Evolutionary conservation across 257 asterid species (phyloP).

Genomic region (Nicotiana attenuata): DNA sequence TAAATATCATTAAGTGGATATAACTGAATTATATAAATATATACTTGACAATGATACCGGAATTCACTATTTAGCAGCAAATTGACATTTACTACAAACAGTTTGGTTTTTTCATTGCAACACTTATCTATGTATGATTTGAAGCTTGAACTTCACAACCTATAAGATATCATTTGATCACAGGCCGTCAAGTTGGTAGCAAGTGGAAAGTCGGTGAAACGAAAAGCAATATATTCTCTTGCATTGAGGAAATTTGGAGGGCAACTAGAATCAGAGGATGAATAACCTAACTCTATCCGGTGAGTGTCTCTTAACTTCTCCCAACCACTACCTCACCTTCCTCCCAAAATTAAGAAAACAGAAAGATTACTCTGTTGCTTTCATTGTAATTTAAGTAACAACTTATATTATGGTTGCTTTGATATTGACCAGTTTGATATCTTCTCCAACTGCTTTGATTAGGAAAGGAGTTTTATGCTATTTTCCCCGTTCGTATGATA

Average conservation of each 20-base stretch:
- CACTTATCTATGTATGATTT: background rate
- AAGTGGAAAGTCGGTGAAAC: slow-evolving; percentile 57
- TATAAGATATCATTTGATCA: slow-evolving; percentile 11
- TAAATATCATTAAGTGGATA: background rate
- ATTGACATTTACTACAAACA: slow-evolving; percentile 14
- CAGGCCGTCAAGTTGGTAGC: slow-evolving; percentile 97
- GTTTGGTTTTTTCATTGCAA: background rate
- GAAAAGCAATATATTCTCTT: slow-evolving; percentile 45
- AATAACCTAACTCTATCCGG: slow-evolving; percentile 11
- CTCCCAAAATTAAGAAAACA: slow-evolving; percentile 1
- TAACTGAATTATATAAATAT: background rate
- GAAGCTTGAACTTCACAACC: background rate
- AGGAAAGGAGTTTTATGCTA: background rate
- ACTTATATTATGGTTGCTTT: background rate
- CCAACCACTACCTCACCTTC: slow-evolving; percentile 3
- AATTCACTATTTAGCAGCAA: slow-evolving; percentile 13
- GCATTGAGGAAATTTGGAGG: slow-evolving; percentile 77
- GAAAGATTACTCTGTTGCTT: slow-evolving; percentile 9
- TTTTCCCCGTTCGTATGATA: background rate
- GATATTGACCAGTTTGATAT: slow-evolving; percentile 2
- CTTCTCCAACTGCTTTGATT: slow-evolving; percentile 8
- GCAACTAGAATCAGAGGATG: slow-evolving; percentile 33
- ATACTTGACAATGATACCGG: background rate
- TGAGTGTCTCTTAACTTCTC: slow-evolving; percentile 6
- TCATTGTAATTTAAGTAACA: slow-evolving; percentile 13